Base-by-base conservation (phyloP, 78 protist species). In the Protostelium mycophagum region DNA sequence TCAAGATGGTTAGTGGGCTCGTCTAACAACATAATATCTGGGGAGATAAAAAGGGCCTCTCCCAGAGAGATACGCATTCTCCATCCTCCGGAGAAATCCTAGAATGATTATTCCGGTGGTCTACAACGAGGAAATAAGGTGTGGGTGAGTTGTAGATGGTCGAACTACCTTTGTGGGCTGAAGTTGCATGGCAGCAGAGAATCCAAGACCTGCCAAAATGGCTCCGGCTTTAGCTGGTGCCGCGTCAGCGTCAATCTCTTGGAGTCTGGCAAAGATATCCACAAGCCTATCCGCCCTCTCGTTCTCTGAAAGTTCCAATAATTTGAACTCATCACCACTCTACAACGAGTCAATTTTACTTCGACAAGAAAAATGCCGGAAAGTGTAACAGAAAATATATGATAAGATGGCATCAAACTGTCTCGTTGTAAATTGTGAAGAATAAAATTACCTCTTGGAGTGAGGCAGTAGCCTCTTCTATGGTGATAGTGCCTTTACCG, bases 1-100 rank as follows among this genome's bases (percentile, higher is more conserved):
- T 96, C 99, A 37, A 98, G 91, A 85, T 97, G 98, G 94, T 98
- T 98, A 28, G 99, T 97, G 63, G 99, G 99, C 88, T 97, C 99
- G 87, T 98, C 99, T 34, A 98, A 96, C 85, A 98, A 83, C 5
- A 98, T 94, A 83, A 98, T 73, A 85, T 97, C 98, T 0, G 99
- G 99, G 91, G 89, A 85, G 73, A 94, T 87, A 34, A 98, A 97
- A 35, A 98, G 92, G 1, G 99, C 99, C 34, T 96, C 93, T 0
- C 98, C 99, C 28, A 98, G 94, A 0, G 98, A 94, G 5, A 95
- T 63, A 37, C 99, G 91, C 96, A 96, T 96, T 37, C 98, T 85
- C 98, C 98, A 97, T 31, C 99, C 99, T n/a, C 99, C 99, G 87
- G 90, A 83, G 84, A 97, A 94, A 35, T 87, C 87, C 36, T 38